These are phyloP conservation scores for Sungouiella blattae DNA, from an alignment of 805 yeast species.

Conservation along the genomic window DNA sequence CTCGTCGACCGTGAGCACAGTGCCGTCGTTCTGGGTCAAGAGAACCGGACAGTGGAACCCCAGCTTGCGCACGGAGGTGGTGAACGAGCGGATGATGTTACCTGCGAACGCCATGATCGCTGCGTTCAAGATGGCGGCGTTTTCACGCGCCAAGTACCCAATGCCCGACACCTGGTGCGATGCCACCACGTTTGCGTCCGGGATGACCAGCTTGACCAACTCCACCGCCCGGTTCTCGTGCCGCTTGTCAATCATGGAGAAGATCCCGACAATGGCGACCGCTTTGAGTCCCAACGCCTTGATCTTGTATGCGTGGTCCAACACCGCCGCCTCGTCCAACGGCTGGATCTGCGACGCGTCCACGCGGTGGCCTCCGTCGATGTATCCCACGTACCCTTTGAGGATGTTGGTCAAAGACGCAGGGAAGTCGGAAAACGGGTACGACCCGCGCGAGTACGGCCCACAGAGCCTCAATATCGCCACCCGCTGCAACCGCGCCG, in stretches of 20 bases:
- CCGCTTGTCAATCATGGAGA: slow-evolving; percentile 33
- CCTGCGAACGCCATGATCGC: slow-evolving; percentile 41
- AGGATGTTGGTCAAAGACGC: slow-evolving; percentile 29
- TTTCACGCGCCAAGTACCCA: slow-evolving; percentile 46
- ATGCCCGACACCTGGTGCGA: slow-evolving; percentile 43
- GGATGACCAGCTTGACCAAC: slow-evolving; percentile 21
- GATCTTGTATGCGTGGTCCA: slow-evolving; percentile 27
- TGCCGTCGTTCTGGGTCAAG: slow-evolving; percentile 48
- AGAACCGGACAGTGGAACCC: slow-evolving; percentile 39
- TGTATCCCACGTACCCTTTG: slow-evolving; percentile 30
- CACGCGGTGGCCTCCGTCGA: slow-evolving; percentile 43
- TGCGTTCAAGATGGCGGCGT: slow-evolving; percentile 46
- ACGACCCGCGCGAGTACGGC: slow-evolving; percentile 34
- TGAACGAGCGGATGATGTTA: slow-evolving; percentile 37
- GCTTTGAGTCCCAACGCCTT: slow-evolving; percentile 28
- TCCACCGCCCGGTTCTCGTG: slow-evolving; percentile 37
- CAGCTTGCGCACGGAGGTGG: slow-evolving; percentile 30
- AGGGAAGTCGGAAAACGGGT: slow-evolving; percentile 47
- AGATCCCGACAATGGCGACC: slow-evolving; percentile 40
- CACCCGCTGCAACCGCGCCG: slow-evolving; percentile 38
- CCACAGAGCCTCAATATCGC: slow-evolving; percentile 47
- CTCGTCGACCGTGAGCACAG: slow-evolving; percentile 32
- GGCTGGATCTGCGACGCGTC: slow-evolving; percentile 38
- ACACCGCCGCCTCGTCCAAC: slow-evolving; percentile 27
- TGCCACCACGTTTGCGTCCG: slow-evolving; percentile 28